Percentiles rank a stretch among this genome's conserved stretches.
phyloP scores from a whole-genome alignment of 2,329 filamentous ascomycete genomes.

The Pseudopyrenochaeta lycopersici region DNA sequence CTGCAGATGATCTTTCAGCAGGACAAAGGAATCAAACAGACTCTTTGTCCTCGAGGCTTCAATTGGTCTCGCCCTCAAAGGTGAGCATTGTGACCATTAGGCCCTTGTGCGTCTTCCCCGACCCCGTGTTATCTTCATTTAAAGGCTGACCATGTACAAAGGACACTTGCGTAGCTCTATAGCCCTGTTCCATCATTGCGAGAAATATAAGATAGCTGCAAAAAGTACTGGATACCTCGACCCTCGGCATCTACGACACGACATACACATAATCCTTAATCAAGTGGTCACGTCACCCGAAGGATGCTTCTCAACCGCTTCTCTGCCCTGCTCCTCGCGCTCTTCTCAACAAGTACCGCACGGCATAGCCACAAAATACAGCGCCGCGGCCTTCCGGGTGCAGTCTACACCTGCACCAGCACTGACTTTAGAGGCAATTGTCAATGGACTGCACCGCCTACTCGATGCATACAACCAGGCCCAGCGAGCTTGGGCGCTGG shows the following conservation, averaged over 20 bases:
- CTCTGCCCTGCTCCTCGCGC: conserved; percentile 14
- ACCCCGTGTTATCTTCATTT: conserved; percentile 1
- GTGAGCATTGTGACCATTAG: conserved; percentile 6
- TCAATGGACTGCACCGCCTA: conserved; percentile 35
- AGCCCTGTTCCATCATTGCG: conserved; percentile 12
- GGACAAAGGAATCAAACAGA: conserved; percentile 26
- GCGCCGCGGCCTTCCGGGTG: conserved; percentile 45
- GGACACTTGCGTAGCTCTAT: conserved; percentile 11
- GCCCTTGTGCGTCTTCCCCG: conserved; percentile 4
- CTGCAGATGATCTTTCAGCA: conserved; percentile 32
- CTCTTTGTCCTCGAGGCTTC: conserved; percentile 19
- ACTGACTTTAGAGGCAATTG: conserved; percentile 40
- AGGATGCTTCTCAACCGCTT: conserved; percentile 10
- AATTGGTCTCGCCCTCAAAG: conserved; percentile 4
- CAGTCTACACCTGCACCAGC: conserved; percentile 43
- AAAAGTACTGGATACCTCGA: neutral
- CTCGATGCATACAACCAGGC: conserved; percentile 35
- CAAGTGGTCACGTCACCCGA: neutral
- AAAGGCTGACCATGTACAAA: conserved; percentile 1
- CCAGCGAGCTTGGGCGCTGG: conserved; percentile 16
- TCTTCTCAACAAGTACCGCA: conserved; percentile 16
- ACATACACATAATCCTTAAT: conserved; percentile 7
- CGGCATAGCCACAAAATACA: conserved; percentile 18
- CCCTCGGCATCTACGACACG: neutral
- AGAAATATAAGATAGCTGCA: neutral